These are phyloP conservation scores for Brassica carinata DNA, from an alignment of 345 rosid species.

Conservation along the genomic window DNA sequence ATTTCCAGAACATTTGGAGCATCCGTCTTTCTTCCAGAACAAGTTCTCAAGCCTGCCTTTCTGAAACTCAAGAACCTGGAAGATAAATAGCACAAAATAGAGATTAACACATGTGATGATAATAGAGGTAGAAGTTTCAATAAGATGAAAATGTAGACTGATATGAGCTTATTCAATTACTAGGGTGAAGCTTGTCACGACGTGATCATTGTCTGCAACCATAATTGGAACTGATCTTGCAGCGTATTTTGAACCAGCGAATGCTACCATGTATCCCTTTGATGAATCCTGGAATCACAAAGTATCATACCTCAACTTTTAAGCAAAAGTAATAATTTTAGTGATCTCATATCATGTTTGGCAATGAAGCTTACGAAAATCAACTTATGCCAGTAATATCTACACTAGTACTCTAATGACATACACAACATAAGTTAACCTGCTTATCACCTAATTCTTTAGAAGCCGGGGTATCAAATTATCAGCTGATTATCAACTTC, in stretches of 20 bases:
- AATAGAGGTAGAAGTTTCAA: background rate
- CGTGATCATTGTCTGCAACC: constrained; percentile 70
- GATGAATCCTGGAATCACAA: constrained; percentile 52
- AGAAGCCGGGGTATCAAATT: no score
- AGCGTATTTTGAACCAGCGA: constrained; percentile 95
- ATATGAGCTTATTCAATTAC: constrained; percentile 48
- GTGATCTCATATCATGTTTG: constrained; percentile 1
- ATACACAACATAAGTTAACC: background rate
- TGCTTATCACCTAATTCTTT: background rate
- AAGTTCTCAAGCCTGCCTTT: constrained; percentile 93
- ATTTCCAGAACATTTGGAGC: constrained; percentile 70
- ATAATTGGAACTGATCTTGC: constrained; percentile 84
- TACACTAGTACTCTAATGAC: background rate
- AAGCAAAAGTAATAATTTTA: background rate
- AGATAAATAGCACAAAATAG: background rate
- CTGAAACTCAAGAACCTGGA: constrained; percentile 86
- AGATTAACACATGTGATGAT: background rate
- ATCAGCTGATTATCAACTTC: background rate
- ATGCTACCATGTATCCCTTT: constrained; percentile 97
- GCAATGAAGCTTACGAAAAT: background rate
- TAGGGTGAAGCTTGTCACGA: constrained; percentile 91
- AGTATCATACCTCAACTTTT: background rate
- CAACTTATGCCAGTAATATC: background rate
- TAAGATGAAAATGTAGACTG: background rate
- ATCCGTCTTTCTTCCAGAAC: constrained; percentile 96